phyloP scores from a whole-genome alignment of 305 asterid species.

The Fraxinus floribunda region DNA sequence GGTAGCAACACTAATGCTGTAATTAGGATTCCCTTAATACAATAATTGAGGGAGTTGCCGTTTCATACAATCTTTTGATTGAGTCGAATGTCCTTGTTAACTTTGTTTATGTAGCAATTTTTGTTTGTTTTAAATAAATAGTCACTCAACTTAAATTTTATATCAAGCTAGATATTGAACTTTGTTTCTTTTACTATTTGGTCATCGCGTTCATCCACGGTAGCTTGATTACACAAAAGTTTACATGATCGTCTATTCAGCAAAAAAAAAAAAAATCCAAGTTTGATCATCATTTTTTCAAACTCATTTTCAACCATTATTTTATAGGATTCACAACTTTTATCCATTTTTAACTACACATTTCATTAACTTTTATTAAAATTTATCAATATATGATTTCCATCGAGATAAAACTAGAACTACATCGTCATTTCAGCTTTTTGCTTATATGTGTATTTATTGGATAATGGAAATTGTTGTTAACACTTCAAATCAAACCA shows the following conservation, averaged over 20 bases:
- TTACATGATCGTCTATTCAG: no score
- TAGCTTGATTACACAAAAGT: not conserved
- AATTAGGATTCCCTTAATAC: conserved; percentile 5
- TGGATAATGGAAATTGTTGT: not conserved
- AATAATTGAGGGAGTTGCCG: conserved; percentile 33
- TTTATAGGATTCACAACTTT: not conserved
- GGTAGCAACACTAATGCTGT: conserved; percentile 20
- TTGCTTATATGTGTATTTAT: not conserved
- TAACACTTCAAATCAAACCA: not conserved
- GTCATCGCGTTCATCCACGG: not conserved
- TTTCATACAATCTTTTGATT: conserved; percentile 23
- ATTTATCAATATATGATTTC: not conserved
- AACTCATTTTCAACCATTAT: no score
- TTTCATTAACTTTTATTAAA: no score
- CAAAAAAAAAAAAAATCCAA: no score
- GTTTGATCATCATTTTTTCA: not conserved
- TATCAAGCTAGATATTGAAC: not conserved
- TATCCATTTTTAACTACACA: no score
- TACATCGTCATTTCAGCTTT: not conserved
- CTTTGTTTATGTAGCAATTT: conserved; percentile 34
- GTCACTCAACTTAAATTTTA: not conserved
- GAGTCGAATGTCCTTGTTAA: conserved; percentile 36
- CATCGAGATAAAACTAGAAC: not conserved
- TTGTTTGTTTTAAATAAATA: conserved; percentile 20
- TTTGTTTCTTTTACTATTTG: not conserved